A percentile compares a stretch with the other conserved stretches of the same genome.
These are phyloP conservation scores for Tremella mesenterica DNA, from an alignment of 768 basidiomycete species.

Conservation along the genomic window DNA sequence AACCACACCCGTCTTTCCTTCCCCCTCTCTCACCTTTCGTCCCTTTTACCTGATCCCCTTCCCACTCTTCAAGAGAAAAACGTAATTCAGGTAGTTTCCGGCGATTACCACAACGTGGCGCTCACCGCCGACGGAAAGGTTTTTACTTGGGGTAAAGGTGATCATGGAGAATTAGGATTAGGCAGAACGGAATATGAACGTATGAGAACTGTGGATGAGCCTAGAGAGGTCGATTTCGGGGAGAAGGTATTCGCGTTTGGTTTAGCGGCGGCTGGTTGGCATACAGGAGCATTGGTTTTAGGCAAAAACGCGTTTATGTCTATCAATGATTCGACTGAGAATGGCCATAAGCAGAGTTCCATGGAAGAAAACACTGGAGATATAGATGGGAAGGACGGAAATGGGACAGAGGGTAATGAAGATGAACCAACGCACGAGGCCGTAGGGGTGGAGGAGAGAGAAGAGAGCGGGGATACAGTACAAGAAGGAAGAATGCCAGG, in stretches of 20 bases:
- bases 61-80: constrained; percentile 64
- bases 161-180: constrained; percentile 72
- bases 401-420: not conserved
- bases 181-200: constrained; percentile 51
- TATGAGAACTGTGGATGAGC: constrained; percentile 48
- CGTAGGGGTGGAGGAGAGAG: not conserved
- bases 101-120: constrained; percentile 87
- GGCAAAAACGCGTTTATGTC: no score
- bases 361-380: not conserved
- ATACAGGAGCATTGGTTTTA: constrained; percentile 78
- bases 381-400: not conserved
- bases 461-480: not conserved
- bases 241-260: constrained; percentile 60
- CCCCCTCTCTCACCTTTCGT: constrained; percentile 53
- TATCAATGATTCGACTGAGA: no score
- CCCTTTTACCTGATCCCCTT: constrained; percentile 54
- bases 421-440: no score
- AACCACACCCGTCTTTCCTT: constrained; percentile 52
- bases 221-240: constrained; percentile 33
- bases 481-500: not conserved
- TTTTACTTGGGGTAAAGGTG: constrained; percentile 71
- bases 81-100: constrained; percentile 79
- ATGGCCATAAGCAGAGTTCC: no score
- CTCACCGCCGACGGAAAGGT: constrained; percentile 68
- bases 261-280: constrained; percentile 80